Evolutionary conservation across 129 eudicot genomes (phyloP).

Genomic region (Flaveria sonorensis): DNA sequence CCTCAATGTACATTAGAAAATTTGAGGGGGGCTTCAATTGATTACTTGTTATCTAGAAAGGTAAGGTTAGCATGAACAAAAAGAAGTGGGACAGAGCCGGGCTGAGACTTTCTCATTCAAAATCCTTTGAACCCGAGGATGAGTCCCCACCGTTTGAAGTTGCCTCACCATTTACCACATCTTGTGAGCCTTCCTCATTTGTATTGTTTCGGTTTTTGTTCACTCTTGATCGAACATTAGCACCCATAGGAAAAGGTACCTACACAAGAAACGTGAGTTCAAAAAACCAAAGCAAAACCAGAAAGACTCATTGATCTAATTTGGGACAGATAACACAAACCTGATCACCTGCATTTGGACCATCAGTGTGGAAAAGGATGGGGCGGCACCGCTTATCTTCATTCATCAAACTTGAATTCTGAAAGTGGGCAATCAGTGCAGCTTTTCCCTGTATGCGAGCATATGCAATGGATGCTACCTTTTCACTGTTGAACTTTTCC

Average conservation of each 20-base stretch:
- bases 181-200: conserved; percentile 53
- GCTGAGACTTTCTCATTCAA: conserved; percentile 58
- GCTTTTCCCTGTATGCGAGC: conserved; percentile 98
- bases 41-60: conserved; percentile 42
- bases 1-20: conserved; percentile 57
- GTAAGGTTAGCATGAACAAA: conserved; percentile 51
- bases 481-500: conserved; percentile 99
- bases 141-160: conserved; percentile 39
- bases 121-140: conserved; percentile 68
- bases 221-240: conserved; percentile 62
- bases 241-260: conserved; percentile 97
- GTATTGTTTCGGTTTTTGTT: conserved; percentile 50
- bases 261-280: conserved; percentile 28
- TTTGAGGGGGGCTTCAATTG: conserved; percentile 39
- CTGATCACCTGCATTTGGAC: conserved; percentile 99
- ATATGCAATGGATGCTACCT: conserved; percentile 93
- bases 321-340: conserved; percentile 31
- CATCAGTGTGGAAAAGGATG: conserved; percentile 91
- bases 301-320: background rate
- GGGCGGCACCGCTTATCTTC: conserved; percentile 99
- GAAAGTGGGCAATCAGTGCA: conserved; percentile 94
- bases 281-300: background rate
- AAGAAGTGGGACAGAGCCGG: conserved; percentile 25
- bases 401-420: conserved; percentile 98
- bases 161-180: conserved; percentile 53